Evolutionary conservation across 208 protist species (phyloP), one percentile per base, ranked within the genome.

Genomic region (Herpetomonas tarakana): DNA sequence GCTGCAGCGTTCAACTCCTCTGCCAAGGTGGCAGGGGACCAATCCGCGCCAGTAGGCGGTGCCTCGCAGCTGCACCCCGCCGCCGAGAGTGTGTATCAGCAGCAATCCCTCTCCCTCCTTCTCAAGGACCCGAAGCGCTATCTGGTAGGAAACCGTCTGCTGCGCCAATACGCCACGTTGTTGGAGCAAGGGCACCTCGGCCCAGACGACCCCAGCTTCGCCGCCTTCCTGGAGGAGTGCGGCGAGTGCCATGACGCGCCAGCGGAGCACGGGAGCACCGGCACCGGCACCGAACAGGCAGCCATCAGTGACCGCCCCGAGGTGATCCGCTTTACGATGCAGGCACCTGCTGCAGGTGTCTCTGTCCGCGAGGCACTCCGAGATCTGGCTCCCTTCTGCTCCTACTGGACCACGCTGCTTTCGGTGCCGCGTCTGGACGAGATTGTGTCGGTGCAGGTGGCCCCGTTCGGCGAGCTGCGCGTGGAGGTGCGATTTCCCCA

Each of bases 151-250:
- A 81, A 78, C 47, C 68, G 83, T 11, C 49, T 89, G 26, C 68
- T 94, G 45, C 73, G 65, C 52, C 60, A 75, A 3, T 94, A 92
- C 63, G 79, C 80, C 2, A n/a, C 24, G 3, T 69, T 82, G 2
- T 69, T 94, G 12, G 65, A 47, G 12, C 50, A 55, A 0, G 83
- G 78, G 1, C 62, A 86, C 21, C 24, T 94, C 6, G 69, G 74
- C 14, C 54, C 74, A 1, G 28, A 63, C 1, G 64, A 88, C 53
- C 38, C 52, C 12, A 81, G 71, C 46, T 94, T 94, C 60, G 12
- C 71, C 2, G 52, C 77, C 26, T 94, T 91, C 58, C 29, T 94
- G 19, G 88, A 94, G 52, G 84, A 91, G 58, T 94, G 88, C 58
- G 88, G 88, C 0, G 84, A 94, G 61, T 91, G 75, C 54, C 79